Percentiles rank a stretch among this genome's conserved stretches.
phyloP scores from a whole-genome alignment of 1,139 yeast species.

The Kodamaea alishanica region DNA sequence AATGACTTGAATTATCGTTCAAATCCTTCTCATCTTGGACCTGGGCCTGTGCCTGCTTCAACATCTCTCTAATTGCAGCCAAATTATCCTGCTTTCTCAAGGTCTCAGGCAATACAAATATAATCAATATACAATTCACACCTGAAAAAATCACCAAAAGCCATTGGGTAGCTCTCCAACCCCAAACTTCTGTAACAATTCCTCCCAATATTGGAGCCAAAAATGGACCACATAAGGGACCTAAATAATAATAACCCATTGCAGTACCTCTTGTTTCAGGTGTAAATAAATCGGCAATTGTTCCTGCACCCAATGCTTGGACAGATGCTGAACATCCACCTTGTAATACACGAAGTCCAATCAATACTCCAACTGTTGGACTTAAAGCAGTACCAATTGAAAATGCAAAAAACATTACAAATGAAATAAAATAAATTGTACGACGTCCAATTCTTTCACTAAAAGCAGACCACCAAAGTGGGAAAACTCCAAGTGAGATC shows the following conservation, averaged over 20 bases:
- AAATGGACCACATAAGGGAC: slow-evolving; percentile 79
- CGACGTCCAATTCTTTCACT: slow-evolving; percentile 77
- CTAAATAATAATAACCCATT: slow-evolving; percentile 77
- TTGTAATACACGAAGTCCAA: slow-evolving; percentile 63
- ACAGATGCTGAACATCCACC: slow-evolving; percentile 87
- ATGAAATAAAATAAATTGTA: slow-evolving; percentile 66
- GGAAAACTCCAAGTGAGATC: slow-evolving; percentile 71
- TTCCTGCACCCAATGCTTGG: slow-evolving; percentile 89
- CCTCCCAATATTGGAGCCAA: slow-evolving; percentile 83
- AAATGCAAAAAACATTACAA: slow-evolving; percentile 59
- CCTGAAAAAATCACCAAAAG: slow-evolving; percentile 69
- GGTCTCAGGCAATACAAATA: slow-evolving; percentile 73
- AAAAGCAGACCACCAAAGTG: slow-evolving; percentile 86
- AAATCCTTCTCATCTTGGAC: slow-evolving; percentile 2
- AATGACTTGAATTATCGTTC: slow-evolving; percentile 1
- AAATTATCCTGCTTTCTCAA: slow-evolving; percentile 52
- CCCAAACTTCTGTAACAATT: slow-evolving; percentile 65
- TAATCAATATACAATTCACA: slow-evolving; percentile 44
- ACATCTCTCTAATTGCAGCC: slow-evolving; percentile 44
- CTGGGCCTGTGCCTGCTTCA: slow-evolving; percentile 8
- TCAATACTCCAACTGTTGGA: slow-evolving; percentile 57
- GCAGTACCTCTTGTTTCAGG: slow-evolving; percentile 74
- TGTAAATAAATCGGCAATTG: slow-evolving; percentile 68
- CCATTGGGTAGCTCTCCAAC: slow-evolving; percentile 92
- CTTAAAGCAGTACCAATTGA: slow-evolving; percentile 71